These are phyloP conservation scores for Verticillium klebahnii DNA, from an alignment of 2,329 filamentous ascomycete species.

Conservation along the genomic window DNA sequence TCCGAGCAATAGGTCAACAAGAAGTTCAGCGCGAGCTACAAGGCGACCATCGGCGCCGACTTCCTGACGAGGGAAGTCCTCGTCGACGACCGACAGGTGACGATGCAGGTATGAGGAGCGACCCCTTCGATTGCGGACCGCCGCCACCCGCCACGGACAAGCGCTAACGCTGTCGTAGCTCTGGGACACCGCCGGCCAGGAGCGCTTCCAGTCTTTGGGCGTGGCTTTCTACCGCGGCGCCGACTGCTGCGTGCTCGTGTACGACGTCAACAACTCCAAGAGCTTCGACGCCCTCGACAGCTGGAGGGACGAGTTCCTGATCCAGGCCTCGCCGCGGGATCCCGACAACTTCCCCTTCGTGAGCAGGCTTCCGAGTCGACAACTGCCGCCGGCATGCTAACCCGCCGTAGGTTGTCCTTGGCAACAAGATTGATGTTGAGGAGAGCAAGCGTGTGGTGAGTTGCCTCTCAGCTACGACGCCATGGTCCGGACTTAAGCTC, in stretches of 20 bases:
- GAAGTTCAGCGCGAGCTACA: constrained; percentile 99
- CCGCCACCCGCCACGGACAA: constrained; percentile 2
- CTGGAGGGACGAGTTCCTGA: constrained; percentile 97
- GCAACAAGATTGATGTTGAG: constrained; percentile 98
- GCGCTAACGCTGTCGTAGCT: constrained; percentile 50
- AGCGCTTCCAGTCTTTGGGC: constrained; percentile 94
- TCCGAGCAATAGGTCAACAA: constrained; percentile 79
- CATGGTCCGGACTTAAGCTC: neutral
- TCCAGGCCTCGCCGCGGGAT: constrained; percentile 93
- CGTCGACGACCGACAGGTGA: constrained; percentile 94
- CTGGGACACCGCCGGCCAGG: constrained; percentile 96
- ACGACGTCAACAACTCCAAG: constrained; percentile 99
- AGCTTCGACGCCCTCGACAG: constrained; percentile 97
- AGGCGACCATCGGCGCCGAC: constrained; percentile 97
- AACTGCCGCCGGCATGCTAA: constrained; percentile 12
- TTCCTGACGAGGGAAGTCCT: constrained; percentile 97
- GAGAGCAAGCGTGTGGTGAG: constrained; percentile 90
- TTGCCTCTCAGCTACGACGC: constrained; percentile 5
- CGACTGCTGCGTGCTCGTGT: constrained; percentile 96
- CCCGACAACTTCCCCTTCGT: constrained; percentile 98
- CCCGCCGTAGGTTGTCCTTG: constrained; percentile 71
- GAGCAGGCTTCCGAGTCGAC: constrained; percentile 31
- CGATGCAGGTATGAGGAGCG: constrained; percentile 73
- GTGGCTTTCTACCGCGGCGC: constrained; percentile 97
- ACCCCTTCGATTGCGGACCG: neutral